These are phyloP conservation scores for Cocos nucifera DNA, from an alignment of 176 grass and related monocot genomes.

Conservation along the genomic window DNA sequence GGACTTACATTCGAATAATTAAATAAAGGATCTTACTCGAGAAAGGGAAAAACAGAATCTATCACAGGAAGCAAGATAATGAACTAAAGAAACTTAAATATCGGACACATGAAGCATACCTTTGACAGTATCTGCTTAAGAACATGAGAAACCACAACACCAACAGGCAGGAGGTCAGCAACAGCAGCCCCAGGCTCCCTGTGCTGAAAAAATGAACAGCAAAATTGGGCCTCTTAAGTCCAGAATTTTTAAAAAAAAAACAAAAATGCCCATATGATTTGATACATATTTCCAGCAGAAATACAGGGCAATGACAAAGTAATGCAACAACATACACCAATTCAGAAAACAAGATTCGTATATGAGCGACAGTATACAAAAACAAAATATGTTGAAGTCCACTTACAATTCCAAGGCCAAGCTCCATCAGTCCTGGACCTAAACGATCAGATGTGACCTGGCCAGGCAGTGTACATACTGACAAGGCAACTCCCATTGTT, in stretches of 20 bases:
- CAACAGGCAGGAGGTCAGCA: conserved; percentile 75
- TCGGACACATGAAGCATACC: conserved; percentile 21
- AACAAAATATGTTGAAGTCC: not conserved
- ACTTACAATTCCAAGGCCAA: conserved; percentile 99
- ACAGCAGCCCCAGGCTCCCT: conserved; percentile 92
- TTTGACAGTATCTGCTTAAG: conserved; percentile 83
- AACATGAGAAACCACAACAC: conserved; percentile 86
- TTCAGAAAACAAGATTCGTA: no score
- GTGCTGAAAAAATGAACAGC: conserved; percentile 44
- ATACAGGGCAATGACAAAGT: no score
- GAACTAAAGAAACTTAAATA: no score
- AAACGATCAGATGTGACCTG: conserved; percentile 90
- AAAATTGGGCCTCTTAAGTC: conserved; percentile 17
- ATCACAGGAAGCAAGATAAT: no score
- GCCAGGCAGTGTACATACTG: conserved; percentile 96
- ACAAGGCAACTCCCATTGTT: conserved; percentile 97
- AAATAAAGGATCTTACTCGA: no score
- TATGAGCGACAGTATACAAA: no score
- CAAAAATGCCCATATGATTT: not conserved
- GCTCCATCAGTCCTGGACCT: conserved; percentile 87
- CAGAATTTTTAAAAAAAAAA: not conserved
- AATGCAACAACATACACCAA: no score
- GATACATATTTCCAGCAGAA: no score
- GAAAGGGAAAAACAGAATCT: no score
- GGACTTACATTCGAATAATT: no score